A percentile compares a stretch with the other conserved stretches of the same genome.
Conservation (phyloP, 2,329 filamentous ascomycete genomes). For the Penicillium sclerotiorum region DNA sequence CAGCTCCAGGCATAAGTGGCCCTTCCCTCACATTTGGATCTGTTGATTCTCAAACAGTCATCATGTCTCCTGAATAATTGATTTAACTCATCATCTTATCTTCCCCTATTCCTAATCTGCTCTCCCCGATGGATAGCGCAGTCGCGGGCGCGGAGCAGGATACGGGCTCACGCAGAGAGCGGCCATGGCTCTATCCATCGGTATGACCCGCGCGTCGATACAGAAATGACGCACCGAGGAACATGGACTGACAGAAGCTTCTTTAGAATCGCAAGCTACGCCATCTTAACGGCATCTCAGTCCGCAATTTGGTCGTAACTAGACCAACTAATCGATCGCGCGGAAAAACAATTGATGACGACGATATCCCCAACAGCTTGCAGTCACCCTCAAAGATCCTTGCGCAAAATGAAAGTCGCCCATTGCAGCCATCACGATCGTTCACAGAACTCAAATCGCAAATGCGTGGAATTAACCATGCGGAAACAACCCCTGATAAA, state of each 20-base stretch:
- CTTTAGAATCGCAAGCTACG: conserved; percentile 79
- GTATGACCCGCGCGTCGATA: conserved; percentile 33
- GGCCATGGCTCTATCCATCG: conserved; percentile 56
- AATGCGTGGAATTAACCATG: conserved; percentile 15
- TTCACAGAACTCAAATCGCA: conserved; percentile 55
- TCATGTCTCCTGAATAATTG: no score
- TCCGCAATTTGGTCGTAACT: conserved; percentile 79
- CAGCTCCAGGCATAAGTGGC: no score
- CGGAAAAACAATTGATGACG: conserved; percentile 71
- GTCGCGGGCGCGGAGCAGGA: conserved; percentile 25
- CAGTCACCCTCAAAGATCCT: conserved; percentile 70
- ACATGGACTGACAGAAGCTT: conserved; percentile 15
- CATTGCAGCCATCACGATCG: conserved; percentile 60
- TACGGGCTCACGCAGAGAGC: conserved; percentile 43
- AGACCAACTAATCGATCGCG: conserved; percentile 54
- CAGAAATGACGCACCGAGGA: background rate
- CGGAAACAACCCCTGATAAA: conserved; percentile 22
- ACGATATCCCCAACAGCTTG: conserved; percentile 68
- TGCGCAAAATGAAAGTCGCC: conserved; percentile 52
- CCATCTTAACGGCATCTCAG: conserved; percentile 81
- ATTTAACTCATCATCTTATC: background rate
- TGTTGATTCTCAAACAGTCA: no score
- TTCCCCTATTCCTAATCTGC: background rate
- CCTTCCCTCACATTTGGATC: no score
- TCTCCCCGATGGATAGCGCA: conserved; percentile 13